A percentile compares a stretch with the other conserved stretches of the same genome.
These are phyloP conservation scores for Pyrenochaeta sp. DNA, from an alignment of 2,329 filamentous ascomycete genomes.

Conservation along the genomic window DNA sequence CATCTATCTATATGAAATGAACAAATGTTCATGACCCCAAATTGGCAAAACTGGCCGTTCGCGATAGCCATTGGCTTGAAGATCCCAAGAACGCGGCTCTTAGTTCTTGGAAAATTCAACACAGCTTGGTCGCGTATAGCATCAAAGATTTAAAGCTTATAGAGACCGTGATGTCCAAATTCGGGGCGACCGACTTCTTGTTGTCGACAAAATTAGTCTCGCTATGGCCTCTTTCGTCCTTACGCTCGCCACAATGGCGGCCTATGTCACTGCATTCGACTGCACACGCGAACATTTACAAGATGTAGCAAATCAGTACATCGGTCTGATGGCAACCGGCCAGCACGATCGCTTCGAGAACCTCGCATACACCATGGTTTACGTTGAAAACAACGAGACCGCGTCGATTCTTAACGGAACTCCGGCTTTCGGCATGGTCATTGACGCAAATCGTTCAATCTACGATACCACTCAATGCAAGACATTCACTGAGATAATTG, in stretches of 20 bases:
- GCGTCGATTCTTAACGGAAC: slow-evolving; percentile 22
- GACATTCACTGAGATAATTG: slow-evolving; percentile 38
- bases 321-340: slow-evolving; percentile 20
- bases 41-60: not conserved
- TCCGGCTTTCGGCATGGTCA: slow-evolving; percentile 24
- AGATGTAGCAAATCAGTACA: slow-evolving; percentile 11
- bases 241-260: not conserved
- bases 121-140: not conserved
- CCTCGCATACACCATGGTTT: slow-evolving; percentile 24
- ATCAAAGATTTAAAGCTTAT: not conserved
- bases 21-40: not conserved
- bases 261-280: slow-evolving; percentile 4
- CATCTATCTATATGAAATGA: slow-evolving; percentile 12
- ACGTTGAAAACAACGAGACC: slow-evolving; percentile 28
- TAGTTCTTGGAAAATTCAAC: not conserved
- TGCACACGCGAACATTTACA: slow-evolving; percentile 17
- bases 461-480: slow-evolving; percentile 33
- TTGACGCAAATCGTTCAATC: slow-evolving; percentile 27
- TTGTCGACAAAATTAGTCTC: not conserved
- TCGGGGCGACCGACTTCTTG: not conserved
- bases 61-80: slow-evolving; percentile 2
- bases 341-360: slow-evolving; percentile 27
- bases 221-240: slow-evolving; percentile 2
- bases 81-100: not conserved
- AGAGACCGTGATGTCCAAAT: not conserved